Percentiles rank a stretch among this genome's conserved stretches.
Evolutionary conservation across 75 land plant species (phyloP).

Genomic region (Sequoia sempervirens): DNA sequence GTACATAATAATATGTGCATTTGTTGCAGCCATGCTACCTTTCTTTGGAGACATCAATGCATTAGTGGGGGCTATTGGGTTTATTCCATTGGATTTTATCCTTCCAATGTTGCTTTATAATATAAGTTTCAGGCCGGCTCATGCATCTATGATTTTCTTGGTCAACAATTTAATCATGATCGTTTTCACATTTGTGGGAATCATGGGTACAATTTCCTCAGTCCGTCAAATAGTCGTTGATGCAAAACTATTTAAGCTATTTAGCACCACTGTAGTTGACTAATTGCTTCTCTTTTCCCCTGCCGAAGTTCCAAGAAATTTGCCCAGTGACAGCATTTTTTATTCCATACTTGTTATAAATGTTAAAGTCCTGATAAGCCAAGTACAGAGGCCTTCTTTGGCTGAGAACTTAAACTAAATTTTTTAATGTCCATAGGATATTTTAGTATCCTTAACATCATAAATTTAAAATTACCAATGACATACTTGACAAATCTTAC

Average conservation of each 20-base stretch:
- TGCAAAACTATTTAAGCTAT: slow-evolving; percentile 63
- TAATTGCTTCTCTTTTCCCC: slow-evolving; percentile 5
- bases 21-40: slow-evolving; percentile 84
- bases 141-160: slow-evolving; percentile 40
- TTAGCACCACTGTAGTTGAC: slow-evolving; percentile 45
- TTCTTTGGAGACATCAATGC: slow-evolving; percentile 91
- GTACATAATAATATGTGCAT: slow-evolving; percentile 55
- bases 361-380: not conserved
- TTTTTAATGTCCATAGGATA: not conserved
- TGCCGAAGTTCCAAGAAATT: not conserved
- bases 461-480: not conserved
- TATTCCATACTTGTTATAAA: not conserved
- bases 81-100: slow-evolving; percentile 79
- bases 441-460: not conserved
- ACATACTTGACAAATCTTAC: not conserved
- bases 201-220: slow-evolving; percentile 64
- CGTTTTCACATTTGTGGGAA: slow-evolving; percentile 47
- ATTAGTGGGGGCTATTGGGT: slow-evolving; percentile 76
- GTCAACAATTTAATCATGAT: slow-evolving; percentile 50
- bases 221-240: slow-evolving; percentile 64
- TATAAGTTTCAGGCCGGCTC: slow-evolving; percentile 49
- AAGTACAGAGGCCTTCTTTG: not conserved
- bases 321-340: not conserved
- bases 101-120: slow-evolving; percentile 81
- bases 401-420: not conserved